These are phyloP conservation scores for Polytrichum commune DNA, from an alignment of 225 moss, liverwort and hornwort species.

Conservation along the genomic window DNA sequence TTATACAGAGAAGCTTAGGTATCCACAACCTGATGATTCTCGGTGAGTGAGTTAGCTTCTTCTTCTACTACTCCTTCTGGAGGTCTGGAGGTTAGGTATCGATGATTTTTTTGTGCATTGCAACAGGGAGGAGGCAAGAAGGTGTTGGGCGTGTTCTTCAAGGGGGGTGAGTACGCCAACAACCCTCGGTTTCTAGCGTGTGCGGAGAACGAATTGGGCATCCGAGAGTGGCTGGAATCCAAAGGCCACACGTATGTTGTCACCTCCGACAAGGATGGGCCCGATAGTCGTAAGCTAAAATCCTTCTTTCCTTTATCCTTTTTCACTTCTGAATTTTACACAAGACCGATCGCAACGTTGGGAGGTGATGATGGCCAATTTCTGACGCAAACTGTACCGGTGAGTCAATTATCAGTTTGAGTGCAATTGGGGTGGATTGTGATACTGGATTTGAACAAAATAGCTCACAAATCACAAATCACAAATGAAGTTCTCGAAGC, in stretches of 20 bases:
- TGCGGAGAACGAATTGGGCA: conserved; percentile 48
- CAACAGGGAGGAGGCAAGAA: conserved; percentile 42
- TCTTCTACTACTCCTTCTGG: not conserved
- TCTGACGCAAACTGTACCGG: not conserved
- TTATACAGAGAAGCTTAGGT: not conserved
- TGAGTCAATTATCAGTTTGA: not conserved
- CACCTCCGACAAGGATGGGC: conserved; percentile 63
- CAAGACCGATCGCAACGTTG: not conserved
- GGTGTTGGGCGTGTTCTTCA: conserved; percentile 55
- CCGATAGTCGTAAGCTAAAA: conserved; percentile 24
- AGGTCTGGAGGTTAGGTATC: not conserved
- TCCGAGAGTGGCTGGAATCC: conserved; percentile 63
- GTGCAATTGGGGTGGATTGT: not conserved
- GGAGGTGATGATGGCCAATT: not conserved
- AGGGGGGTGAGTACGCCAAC: conserved; percentile 52
- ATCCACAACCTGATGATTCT: not conserved
- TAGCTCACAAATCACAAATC: not conserved
- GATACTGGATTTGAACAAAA: not conserved
- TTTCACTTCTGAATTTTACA: not conserved
- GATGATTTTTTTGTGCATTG: not conserved
- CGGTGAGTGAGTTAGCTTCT: not conserved
- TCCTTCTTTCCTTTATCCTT: not conserved
- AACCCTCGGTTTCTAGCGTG: conserved; percentile 57
- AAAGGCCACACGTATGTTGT: conserved; percentile 60
- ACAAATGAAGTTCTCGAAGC: not conserved